A percentile compares a stretch with the other conserved stretches of the same genome.
Conservation (phyloP, 129 eudicot genomes). For the Cynara cardunculus region DNA sequence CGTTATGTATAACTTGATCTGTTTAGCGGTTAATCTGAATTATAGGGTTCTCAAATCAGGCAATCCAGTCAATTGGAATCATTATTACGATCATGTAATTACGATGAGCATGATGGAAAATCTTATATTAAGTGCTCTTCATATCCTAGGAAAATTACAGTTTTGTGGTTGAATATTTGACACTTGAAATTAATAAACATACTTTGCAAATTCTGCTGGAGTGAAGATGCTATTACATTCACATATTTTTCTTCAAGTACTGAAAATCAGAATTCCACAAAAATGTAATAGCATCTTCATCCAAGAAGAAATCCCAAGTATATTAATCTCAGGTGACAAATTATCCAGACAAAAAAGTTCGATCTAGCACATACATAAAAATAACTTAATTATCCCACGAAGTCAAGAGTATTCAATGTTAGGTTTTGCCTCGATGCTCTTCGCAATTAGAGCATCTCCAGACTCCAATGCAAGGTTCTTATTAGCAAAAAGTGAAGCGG, state of each 20-base stretch:
- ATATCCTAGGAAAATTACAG: not conserved
- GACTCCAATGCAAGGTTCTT: no score
- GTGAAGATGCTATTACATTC: not conserved
- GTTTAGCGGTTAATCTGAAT: not conserved
- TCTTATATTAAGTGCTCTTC: not conserved
- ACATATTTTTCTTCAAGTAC: not conserved
- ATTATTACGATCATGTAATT: not conserved
- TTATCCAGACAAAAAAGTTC: not conserved
- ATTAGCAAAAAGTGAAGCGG: no score
- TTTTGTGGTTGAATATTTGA: not conserved
- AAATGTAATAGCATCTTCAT: not conserved
- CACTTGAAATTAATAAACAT: not conserved
- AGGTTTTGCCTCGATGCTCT: not conserved
- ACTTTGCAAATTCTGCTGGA: not conserved
- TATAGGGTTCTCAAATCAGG: not conserved
- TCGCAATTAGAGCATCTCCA: no score
- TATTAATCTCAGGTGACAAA: not conserved
- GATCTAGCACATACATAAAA: not conserved
- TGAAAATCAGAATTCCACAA: not conserved
- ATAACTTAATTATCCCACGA: not conserved
- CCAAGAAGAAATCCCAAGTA: not conserved
- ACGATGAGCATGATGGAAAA: not conserved
- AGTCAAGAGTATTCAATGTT: not conserved
- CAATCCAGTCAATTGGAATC: not conserved
- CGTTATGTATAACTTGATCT: not conserved